These are phyloP conservation scores for Sphaerulina populicola DNA, from an alignment of 2,329 filamentous ascomycete genomes.

Conservation along the genomic window DNA sequence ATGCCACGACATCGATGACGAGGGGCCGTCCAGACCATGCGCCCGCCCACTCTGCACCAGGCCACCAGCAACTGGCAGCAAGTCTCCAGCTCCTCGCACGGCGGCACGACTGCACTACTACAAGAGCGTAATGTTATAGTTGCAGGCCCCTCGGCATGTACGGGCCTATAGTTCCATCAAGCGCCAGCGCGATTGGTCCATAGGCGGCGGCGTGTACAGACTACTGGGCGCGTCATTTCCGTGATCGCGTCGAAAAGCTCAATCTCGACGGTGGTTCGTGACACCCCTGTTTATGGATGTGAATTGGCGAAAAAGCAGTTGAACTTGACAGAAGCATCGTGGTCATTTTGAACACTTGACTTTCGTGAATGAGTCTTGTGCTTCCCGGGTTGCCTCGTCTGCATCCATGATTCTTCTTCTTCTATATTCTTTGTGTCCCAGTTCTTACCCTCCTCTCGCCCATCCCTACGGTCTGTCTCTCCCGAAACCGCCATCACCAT, in stretches of 20 bases:
- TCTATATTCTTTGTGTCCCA: conserved; percentile 1
- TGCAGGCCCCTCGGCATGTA: neutral
- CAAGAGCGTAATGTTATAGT: neutral
- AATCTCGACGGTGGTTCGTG: conserved; percentile 10
- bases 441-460: neutral
- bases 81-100: neutral
- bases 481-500: neutral
- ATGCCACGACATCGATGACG: too few relatives aligned
- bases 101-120: neutral
- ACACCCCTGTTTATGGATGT: conserved; percentile 14
- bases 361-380: conserved; percentile 1
- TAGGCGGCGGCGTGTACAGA: conserved; percentile 1
- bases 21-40: too few relatives aligned
- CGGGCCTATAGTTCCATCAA: neutral
- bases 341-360: neutral
- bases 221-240: conserved; percentile 13
- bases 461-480: neutral
- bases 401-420: too few relatives aligned
- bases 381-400: neutral
- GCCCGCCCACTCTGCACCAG: neutral
- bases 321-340: neutral
- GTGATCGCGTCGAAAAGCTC: conserved; percentile 2
- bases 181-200: conserved; percentile 8
- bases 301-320: neutral
- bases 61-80: neutral